A percentile compares a stretch with the other conserved stretches of the same genome.
phyloP scores from a whole-genome alignment of 2,329 filamentous ascomycete species.

The Sporothrix schenckii region DNA sequence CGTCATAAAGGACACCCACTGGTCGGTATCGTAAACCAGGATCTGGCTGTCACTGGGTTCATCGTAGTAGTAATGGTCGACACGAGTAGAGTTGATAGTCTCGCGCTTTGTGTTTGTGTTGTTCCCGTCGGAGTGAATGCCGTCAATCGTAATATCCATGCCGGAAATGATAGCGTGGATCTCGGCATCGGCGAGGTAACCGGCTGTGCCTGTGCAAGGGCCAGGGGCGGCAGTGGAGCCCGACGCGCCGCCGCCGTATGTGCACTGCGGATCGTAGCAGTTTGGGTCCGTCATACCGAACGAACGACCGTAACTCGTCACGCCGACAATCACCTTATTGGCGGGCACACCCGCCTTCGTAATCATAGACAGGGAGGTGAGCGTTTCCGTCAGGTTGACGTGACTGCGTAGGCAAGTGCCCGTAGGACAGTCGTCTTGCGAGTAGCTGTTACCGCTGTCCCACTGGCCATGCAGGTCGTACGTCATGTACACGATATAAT shows the following conservation, averaged over 20 bases:
- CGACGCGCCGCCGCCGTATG: slow-evolving; percentile 39
- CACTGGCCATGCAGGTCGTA: slow-evolving; percentile 48
- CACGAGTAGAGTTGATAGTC: too few relatives aligned
- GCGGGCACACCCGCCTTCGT: slow-evolving; percentile 43
- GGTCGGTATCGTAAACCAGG: too few relatives aligned
- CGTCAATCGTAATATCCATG: too few relatives aligned
- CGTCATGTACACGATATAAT: slow-evolving; percentile 45
- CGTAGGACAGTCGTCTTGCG: slow-evolving; percentile 39
- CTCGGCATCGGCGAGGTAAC: slow-evolving; percentile 48
- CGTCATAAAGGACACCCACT: too few relatives aligned
- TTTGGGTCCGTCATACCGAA: slow-evolving; percentile 42
- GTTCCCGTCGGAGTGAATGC: too few relatives aligned
- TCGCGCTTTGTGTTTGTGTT: too few relatives aligned
- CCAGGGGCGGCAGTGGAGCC: slow-evolving; percentile 41
- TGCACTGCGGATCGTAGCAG: slow-evolving; percentile 43
- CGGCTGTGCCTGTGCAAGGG: slow-evolving; percentile 44
- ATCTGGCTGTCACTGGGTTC: too few relatives aligned
- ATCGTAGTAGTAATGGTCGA: too few relatives aligned
- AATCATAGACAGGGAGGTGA: slow-evolving; percentile 44
- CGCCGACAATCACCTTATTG: slow-evolving; percentile 43
- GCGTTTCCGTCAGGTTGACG: slow-evolving; percentile 46
- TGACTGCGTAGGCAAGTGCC: slow-evolving; percentile 44
- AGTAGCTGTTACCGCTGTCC: slow-evolving; percentile 41
- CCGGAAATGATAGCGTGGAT: slow-evolving; percentile 37
- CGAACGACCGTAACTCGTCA: slow-evolving; percentile 43